Evolutionary conservation across 1,284 basidiomycete genomes (phyloP), one percentile per base, ranked within the genome.

Genomic region (Phellopilus nigrolimitatus): DNA sequence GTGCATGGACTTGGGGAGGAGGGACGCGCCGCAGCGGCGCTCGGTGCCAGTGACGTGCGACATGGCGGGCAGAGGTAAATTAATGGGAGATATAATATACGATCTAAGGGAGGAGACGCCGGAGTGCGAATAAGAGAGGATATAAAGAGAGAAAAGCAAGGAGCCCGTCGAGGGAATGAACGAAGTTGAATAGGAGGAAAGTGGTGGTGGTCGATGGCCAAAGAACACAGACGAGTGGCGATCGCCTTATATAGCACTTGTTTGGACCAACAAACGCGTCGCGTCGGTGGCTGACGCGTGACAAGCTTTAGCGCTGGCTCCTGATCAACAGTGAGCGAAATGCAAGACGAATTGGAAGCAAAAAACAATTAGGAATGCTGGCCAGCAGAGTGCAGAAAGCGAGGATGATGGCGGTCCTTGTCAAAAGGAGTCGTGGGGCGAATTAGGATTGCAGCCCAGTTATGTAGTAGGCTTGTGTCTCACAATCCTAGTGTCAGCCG

Each of bases 1-100:
- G 71, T 94, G 92, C 53, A 74, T 66, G 41, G 76, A 75, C 52
- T 76, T 72, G 47, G 83, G 78, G 48, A 88, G 63, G 58, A 93
- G 80, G 24, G 88, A 91, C 38, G 84, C 82, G 10, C 71, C 49
- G 49, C 54, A 51, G 6, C 43, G 45, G 15, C 38, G 52, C 22
- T 51, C 49, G 38, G 42, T 44, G 47, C 33, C 13, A 12, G 49
- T 5, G 19, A 28, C 15, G 5, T 21, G 40, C 4, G n/a, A n/a
- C 31, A 6, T 33, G n/a, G 31, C 10, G 6, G 6, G 31, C n/a
- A n/a, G 31, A n/a, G 31, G 10, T 12, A n/a, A 24, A 24, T 42
- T 19, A 24, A 24, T 3, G 40, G 21, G 40, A 42, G n/a, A n/a
- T 40, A 17, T 38, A 38, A 38, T 9, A 4, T 38, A 38, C 36